Percentiles rank a stretch among this genome's conserved stretches.
Evolutionary conservation across 2,329 filamentous ascomycete species (phyloP).

Genomic region (Diaporthe caulivora): DNA sequence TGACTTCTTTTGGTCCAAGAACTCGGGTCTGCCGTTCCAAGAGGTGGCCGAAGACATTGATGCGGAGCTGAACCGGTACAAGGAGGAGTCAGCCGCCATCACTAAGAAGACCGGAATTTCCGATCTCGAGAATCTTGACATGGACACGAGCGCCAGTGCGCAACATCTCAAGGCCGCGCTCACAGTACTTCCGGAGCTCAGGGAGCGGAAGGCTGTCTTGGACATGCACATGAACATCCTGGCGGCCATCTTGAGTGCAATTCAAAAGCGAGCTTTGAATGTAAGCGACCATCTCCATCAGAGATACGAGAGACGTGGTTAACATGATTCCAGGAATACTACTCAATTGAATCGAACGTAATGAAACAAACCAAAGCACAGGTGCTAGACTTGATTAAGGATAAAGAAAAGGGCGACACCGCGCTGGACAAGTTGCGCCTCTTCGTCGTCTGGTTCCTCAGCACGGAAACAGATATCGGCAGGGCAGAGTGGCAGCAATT

Average conservation of each 20-base stretch:
- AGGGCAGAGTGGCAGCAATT: conserved; percentile 87
- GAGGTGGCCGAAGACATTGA: conserved; percentile 66
- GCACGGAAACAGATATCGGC: conserved; percentile 88
- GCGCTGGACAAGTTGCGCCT: conserved; percentile 90
- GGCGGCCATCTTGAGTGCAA: conserved; percentile 67
- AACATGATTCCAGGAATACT: conserved; percentile 73
- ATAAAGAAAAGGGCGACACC: conserved; percentile 83
- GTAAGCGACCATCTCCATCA: neutral
- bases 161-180: conserved; percentile 97
- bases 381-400: conserved; percentile 87
- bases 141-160: conserved; percentile 88
- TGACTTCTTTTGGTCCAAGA: conserved; percentile 97
- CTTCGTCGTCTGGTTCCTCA: conserved; percentile 98
- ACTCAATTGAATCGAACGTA: conserved; percentile 93
- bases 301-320: neutral
- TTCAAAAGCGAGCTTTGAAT: conserved; percentile 95
- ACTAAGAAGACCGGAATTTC: conserved; percentile 95
- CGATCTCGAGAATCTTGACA: conserved; percentile 91
- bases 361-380: conserved; percentile 92
- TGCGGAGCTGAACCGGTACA: conserved; percentile 91
- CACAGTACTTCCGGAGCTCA: conserved; percentile 88
- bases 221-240: conserved; percentile 99
- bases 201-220: conserved; percentile 90
- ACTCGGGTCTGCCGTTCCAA: conserved; percentile 87
- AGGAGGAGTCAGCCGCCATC: conserved; percentile 93